These are phyloP conservation scores for Phytophthora multivora DNA, from an alignment of 352 stramenopile species.

Conservation along the genomic window DNA sequence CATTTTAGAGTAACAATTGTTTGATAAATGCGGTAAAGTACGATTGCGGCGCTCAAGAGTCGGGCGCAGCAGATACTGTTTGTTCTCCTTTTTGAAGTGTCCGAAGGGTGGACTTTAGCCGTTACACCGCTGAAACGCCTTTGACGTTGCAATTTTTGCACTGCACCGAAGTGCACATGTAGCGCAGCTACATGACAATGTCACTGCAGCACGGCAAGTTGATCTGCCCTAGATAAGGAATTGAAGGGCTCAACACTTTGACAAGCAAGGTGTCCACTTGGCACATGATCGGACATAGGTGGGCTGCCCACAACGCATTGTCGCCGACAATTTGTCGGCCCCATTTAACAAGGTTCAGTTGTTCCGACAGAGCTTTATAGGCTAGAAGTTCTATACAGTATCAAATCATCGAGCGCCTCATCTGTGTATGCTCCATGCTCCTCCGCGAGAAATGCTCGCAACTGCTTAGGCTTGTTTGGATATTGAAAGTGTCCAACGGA, in stretches of 20 bases:
- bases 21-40: background rate
- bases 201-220: background rate
- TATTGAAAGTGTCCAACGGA: no score
- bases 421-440: conserved; percentile 20
- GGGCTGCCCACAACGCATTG: conserved; percentile 3
- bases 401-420: conserved; percentile 22
- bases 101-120: conserved; percentile 6
- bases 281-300: conserved; percentile 11
- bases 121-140: conserved; percentile 13
- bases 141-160: conserved; percentile 30
- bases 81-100: background rate
- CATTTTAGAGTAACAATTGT: background rate
- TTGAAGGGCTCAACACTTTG: background rate
- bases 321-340: conserved; percentile 10
- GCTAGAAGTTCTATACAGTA: conserved; percentile 4
- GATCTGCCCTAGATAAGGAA: no score
- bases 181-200: background rate
- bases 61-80: conserved; percentile 14
- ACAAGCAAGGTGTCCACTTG: background rate
- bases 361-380: conserved; percentile 21
- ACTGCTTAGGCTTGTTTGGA: conserved; percentile 6
- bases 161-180: background rate
- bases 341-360: conserved; percentile 5
- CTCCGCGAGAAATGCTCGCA: conserved; percentile 22
- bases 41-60: background rate